phyloP scores from a whole-genome alignment of 2,329 filamentous ascomycete genomes.

The Trichoderma sp. region DNA sequence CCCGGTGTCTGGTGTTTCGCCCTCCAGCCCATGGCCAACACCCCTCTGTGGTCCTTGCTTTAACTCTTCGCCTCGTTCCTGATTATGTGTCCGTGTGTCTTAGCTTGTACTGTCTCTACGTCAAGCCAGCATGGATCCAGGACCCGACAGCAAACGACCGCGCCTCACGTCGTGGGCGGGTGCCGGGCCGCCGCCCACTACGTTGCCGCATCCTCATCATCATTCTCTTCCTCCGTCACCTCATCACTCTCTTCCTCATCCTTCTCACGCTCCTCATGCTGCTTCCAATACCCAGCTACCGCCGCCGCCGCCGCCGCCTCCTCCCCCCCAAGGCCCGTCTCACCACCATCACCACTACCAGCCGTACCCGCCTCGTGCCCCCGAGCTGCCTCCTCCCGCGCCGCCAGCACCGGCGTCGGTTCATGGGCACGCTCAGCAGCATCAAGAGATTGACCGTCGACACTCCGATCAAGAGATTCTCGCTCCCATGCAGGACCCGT shows the following conservation, averaged over 20 bases:
- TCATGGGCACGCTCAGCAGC: conserved; percentile 35
- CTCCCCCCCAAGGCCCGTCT: conserved; percentile 26
- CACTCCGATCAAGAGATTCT: conserved; percentile 56
- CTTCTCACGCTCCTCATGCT: conserved; percentile 22
- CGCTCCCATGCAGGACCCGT: conserved; percentile 54
- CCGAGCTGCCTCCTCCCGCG: conserved; percentile 32
- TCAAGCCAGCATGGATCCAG: conserved; percentile 57
- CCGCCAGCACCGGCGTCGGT: conserved; percentile 30
- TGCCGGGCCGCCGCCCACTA: conserved; percentile 46
- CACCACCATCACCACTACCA: conserved; percentile 36
- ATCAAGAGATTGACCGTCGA: conserved; percentile 50
- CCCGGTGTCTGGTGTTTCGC: conserved; percentile 25
- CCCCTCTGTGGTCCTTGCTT: conserved; percentile 40
- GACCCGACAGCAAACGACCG: conserved; percentile 58
- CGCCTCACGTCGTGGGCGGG: conserved; percentile 52
- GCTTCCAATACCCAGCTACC: conserved; percentile 13
- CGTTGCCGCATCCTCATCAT: conserved; percentile 45
- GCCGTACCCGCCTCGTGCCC: conserved; percentile 37
- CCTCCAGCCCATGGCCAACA: conserved; percentile 30
- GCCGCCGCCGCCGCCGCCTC: conserved; percentile 32
- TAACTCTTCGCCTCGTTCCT: conserved; percentile 35
- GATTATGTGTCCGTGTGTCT: conserved; percentile 35
- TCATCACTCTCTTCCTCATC: conserved; percentile 28
- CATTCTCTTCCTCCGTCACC: conserved; percentile 27
- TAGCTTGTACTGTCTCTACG: conserved; percentile 34